Base-by-base conservation (phyloP, 2,329 filamentous ascomycete genomes). In the Pseudogymnoascus sp. region DNA sequence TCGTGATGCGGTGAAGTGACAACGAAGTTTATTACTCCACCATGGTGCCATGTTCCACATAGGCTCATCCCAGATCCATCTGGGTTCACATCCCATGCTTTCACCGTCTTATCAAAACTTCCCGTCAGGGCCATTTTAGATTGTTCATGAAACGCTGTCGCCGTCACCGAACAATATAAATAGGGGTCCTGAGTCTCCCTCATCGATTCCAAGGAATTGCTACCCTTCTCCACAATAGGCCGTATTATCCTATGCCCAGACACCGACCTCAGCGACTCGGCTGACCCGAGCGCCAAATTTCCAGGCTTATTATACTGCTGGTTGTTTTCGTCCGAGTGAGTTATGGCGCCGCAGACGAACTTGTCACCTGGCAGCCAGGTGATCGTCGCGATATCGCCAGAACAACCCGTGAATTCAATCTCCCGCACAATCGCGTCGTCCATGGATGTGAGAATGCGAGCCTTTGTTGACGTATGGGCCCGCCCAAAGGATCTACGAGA, bases 271-370 rank as follows among this genome's bases (percentile, higher is more conserved):
- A 87, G 69, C 0, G 74, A 78, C 0, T 63, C 66, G 0, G 77
- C 74, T 0, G 82, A 85, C 5, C 82, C 84, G 1, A 87, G 71
- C 1, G 84, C 73, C 8, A 87, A 71, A 66, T 87, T 87, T 0
- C 85, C 84, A 0, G 82, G 79, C 66, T 83, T 86, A 66, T 87
- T 87, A 68, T 87, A 87, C 64, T 87, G 84, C 67, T 86, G 83
- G 62, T 87, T 87, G 42, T 84, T 81, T 0, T 76, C 73, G 66
- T 87, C 85, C 0, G 83, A 86, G 71, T 87, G 84, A 0, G 81
- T 80, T 0, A 83, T 85, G 0, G 84, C 83, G 35, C 85, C 85
- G 65, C 83, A 85, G n/a, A 87, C 69, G 60, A 87, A 83, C 5
- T 67, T 61, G n/a, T 76, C 69, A 18, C 80, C 68, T 0, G 80